phyloP scores from a whole-genome alignment of 345 rosid genomes.

The Orychophragmus violaceus region DNA sequence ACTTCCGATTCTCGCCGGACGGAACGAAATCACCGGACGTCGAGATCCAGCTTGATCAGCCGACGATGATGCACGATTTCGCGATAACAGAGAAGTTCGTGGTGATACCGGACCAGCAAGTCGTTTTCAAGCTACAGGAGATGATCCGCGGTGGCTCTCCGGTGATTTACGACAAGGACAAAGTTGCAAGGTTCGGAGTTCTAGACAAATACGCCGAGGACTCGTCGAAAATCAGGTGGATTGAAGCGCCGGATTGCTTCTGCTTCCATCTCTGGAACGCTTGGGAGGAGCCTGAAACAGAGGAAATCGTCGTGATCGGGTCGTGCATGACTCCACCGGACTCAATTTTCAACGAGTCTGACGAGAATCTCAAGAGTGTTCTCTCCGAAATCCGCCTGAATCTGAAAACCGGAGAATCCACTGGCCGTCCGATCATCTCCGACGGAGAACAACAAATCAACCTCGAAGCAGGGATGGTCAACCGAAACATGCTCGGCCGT shows the following conservation, averaged over 20 bases:
- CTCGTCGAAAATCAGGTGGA: constrained; percentile 47
- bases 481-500: constrained; percentile 67
- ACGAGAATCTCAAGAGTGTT: constrained; percentile 63
- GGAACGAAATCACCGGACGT: constrained; percentile 63
- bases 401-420: constrained; percentile 55
- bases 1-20: constrained; percentile 59
- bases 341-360: constrained; percentile 82
- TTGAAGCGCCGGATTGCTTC: constrained; percentile 76
- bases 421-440: constrained; percentile 49
- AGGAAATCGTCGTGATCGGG: constrained; percentile 79
- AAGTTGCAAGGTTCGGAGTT: constrained; percentile 69
- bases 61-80: constrained; percentile 91
- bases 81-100: constrained; percentile 74
- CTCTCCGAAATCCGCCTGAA: constrained; percentile 71
- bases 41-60: constrained; percentile 55
- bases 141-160: constrained; percentile 86
- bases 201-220: constrained; percentile 50
- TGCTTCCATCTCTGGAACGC: constrained; percentile 96
- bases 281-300: constrained; percentile 84
- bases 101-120: constrained; percentile 82
- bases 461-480: constrained; percentile 89
- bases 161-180: constrained; percentile 67
- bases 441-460: constrained; percentile 61
- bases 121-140: constrained; percentile 73
- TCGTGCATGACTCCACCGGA: constrained; percentile 89